phyloP scores from a whole-genome alignment of 2,329 filamentous ascomycete genomes.

The Talaromyces sp. region DNA sequence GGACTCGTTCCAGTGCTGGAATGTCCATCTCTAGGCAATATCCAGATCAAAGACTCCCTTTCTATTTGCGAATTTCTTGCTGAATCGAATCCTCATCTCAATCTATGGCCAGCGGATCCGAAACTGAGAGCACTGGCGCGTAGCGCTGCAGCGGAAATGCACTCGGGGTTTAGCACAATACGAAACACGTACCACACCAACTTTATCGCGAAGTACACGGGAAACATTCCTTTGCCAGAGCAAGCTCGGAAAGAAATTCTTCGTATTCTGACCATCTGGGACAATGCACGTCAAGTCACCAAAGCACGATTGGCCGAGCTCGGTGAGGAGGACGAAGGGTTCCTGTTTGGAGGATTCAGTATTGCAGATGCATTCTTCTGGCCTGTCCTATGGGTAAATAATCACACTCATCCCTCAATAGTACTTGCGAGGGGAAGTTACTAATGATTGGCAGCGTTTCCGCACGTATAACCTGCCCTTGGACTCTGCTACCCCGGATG shows the following conservation, averaged over 20 bases:
- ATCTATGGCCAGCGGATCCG: constrained; percentile 27
- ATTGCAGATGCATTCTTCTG: constrained; percentile 36
- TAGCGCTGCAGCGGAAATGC: constrained; percentile 28
- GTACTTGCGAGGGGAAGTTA: background rate
- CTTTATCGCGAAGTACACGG: constrained; percentile 25
- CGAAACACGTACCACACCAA: constrained; percentile 22
- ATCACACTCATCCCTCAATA: background rate
- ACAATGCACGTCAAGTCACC: constrained; percentile 18
- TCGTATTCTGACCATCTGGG: constrained; percentile 23
- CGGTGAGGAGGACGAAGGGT: constrained; percentile 25
- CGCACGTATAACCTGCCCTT: constrained; percentile 26
- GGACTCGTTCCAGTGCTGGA: constrained; percentile 26
- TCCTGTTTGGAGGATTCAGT: constrained; percentile 31
- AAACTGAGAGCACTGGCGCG: constrained; percentile 27
- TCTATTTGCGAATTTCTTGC: constrained; percentile 30
- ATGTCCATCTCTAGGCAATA: constrained; percentile 17
- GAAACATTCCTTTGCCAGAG: constrained; percentile 23
- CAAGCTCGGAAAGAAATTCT: constrained; percentile 20
- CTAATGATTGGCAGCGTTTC: constrained; percentile 20
- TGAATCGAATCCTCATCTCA: constrained; percentile 22
- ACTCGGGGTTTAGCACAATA: constrained; percentile 25
- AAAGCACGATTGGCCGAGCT: constrained; percentile 18
- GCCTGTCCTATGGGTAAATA: constrained; percentile 31
- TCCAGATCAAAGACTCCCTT: constrained; percentile 24
- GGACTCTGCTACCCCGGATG: constrained; percentile 19